phyloP scores from a whole-genome alignment of 192 early-diverging fungal species.

The Phycomyces blakesleeanus region DNA sequence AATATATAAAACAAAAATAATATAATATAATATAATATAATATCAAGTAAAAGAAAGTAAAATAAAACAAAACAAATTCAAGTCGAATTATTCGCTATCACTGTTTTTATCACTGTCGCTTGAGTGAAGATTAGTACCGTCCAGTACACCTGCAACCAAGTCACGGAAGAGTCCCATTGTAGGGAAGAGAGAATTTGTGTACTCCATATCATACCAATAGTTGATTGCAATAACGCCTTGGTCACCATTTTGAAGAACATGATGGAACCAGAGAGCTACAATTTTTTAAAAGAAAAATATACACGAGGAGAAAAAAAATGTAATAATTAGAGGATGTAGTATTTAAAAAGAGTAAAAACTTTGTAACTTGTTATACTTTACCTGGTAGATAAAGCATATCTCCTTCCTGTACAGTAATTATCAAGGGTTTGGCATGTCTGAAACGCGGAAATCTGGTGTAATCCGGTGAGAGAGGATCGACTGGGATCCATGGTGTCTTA shows the following conservation, averaged over 20 bases:
- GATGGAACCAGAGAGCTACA: slow-evolving; percentile 51
- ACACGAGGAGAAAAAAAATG: neutral
- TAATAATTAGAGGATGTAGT: neutral
- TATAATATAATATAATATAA: neutral
- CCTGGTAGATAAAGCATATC: slow-evolving; percentile 53
- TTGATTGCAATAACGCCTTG: slow-evolving; percentile 53
- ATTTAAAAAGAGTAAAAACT: neutral
- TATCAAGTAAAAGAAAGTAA: too few species aligned
- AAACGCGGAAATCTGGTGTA: slow-evolving; percentile 40
- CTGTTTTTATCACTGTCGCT: neutral
- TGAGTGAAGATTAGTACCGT: slow-evolving; percentile 1
- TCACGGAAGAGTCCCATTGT: slow-evolving; percentile 24
- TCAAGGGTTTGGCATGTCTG: slow-evolving; percentile 36
- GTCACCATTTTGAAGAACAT: slow-evolving; percentile 45
- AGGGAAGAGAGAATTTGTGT: slow-evolving; percentile 20
- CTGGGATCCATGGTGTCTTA: slow-evolving; percentile 41
- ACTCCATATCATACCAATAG: slow-evolving; percentile 56
- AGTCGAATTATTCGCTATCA: slow-evolving; percentile 2
- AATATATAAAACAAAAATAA: neutral
- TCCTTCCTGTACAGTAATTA: slow-evolving; percentile 40
- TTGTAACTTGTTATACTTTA: too few species aligned
- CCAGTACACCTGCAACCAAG: slow-evolving; percentile 19
- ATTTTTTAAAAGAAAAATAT: neutral
- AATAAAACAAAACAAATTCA: too few species aligned
- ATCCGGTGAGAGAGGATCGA: slow-evolving; percentile 41